A percentile compares a stretch with the other conserved stretches of the same genome.
Evolutionary conservation across 2,329 filamentous ascomycete species (phyloP).

Genomic region (Geosmithia putterillii): DNA sequence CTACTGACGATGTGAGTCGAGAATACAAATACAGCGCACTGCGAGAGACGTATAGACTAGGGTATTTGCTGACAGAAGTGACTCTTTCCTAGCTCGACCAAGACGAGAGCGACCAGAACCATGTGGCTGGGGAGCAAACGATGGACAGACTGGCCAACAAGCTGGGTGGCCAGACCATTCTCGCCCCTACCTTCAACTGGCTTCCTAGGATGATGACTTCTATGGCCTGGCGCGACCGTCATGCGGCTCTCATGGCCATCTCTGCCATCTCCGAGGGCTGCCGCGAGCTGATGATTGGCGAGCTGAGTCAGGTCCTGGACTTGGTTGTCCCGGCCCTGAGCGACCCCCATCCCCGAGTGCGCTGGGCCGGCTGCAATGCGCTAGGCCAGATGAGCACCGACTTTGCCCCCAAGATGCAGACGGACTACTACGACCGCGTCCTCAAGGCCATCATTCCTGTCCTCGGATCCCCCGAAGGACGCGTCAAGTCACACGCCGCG

Average conservation of each 20-base stretch:
- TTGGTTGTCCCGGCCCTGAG: slow-evolving; percentile 86
- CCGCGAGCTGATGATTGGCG: slow-evolving; percentile 86
- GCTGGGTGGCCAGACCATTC: slow-evolving; percentile 82
- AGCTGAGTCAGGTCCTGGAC: slow-evolving; percentile 86
- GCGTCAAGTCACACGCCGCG: slow-evolving; percentile 92
- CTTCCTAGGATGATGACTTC: slow-evolving; percentile 96
- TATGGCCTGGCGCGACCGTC: slow-evolving; percentile 84
- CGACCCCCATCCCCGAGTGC: slow-evolving; percentile 84
- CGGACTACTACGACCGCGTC: slow-evolving; percentile 81
- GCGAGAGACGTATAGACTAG: background rate
- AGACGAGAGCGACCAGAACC: slow-evolving; percentile 93
- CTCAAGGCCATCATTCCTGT: slow-evolving; percentile 88
- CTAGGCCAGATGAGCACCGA: slow-evolving; percentile 99
- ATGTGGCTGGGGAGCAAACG: slow-evolving; percentile 93
- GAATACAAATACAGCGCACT: background rate
- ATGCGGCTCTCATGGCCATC: slow-evolving; percentile 96
- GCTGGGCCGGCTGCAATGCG: slow-evolving; percentile 96
- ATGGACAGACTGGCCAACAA: slow-evolving; percentile 98
- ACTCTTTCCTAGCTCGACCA: slow-evolving; percentile 57
- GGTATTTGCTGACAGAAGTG: background rate
- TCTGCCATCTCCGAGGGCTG: slow-evolving; percentile 97
- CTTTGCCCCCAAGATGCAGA: slow-evolving; percentile 96
- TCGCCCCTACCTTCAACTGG: slow-evolving; percentile 93
- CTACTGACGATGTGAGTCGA: slow-evolving; percentile 68
- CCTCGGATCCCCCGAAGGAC: slow-evolving; percentile 75